phyloP scores from a whole-genome alignment of 2,329 filamentous ascomycete genomes.

The Colletotrichum sp. region DNA sequence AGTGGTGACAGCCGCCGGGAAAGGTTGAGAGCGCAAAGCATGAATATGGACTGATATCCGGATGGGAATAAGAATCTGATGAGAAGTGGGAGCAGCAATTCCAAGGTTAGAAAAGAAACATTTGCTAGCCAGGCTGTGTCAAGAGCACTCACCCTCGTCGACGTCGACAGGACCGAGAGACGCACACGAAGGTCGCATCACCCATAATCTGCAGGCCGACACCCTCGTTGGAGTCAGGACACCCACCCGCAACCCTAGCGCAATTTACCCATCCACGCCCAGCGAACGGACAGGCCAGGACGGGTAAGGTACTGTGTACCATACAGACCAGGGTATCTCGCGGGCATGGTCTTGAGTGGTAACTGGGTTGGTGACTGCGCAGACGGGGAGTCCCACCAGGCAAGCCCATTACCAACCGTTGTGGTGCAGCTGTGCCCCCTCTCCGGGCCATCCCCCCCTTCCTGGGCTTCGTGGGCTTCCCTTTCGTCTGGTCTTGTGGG shows the following conservation, averaged over 20 bases:
- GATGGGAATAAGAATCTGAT: background rate
- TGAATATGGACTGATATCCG: background rate
- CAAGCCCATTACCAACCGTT: conserved; percentile 13
- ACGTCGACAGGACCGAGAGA: background rate
- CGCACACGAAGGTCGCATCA: background rate
- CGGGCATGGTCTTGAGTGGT: background rate
- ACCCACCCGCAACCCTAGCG: conserved; percentile 19
- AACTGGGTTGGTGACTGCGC: background rate
- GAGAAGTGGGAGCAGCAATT: background rate
- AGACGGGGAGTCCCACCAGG: conserved; percentile 13
- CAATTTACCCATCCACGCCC: conserved; percentile 17
- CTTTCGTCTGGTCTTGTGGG: conserved; percentile 16
- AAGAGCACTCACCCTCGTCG: background rate
- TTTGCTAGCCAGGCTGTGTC: background rate
- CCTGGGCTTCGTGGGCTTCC: background rate
- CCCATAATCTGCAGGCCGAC: conserved; percentile 9
- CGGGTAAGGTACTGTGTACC: background rate
- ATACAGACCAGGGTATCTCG: conserved; percentile 1
- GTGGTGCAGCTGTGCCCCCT: background rate
- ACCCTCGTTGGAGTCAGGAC: conserved; percentile 16
- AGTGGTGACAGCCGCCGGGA: background rate
- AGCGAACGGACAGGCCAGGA: background rate
- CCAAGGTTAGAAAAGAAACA: background rate
- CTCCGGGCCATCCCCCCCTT: background rate
- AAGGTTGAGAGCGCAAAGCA: background rate